phyloP scores from a whole-genome alignment of 2,329 filamentous ascomycete genomes.

The Alternaria viburni region DNA sequence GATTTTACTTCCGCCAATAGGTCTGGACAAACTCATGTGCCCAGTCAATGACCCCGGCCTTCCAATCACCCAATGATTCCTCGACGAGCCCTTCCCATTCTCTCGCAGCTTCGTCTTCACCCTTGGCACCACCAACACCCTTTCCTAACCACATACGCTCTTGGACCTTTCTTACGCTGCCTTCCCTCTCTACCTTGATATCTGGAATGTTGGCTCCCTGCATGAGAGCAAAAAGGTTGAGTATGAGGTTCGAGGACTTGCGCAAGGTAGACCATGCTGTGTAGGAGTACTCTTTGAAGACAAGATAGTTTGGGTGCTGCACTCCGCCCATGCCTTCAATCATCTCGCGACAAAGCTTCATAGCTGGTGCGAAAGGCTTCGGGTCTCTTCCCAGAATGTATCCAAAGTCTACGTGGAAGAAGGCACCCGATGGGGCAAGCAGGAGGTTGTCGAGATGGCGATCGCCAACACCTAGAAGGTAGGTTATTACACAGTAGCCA shows the following conservation, averaged over 20 bases:
- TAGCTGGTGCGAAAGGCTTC: constrained; percentile 94
- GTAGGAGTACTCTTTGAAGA: constrained; percentile 96
- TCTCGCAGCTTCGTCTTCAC: constrained; percentile 86
- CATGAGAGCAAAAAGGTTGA: constrained; percentile 97
- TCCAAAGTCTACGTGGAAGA: constrained; percentile 98
- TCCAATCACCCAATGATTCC: constrained; percentile 80
- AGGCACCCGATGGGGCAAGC: constrained; percentile 86
- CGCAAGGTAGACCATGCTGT: constrained; percentile 90
- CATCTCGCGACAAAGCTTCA: constrained; percentile 98
- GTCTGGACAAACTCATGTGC: constrained; percentile 89
- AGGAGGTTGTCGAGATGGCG: constrained; percentile 95
- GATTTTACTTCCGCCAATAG: constrained; percentile 70
- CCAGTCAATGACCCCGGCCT: constrained; percentile 92
- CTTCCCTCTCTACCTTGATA: constrained; percentile 89
- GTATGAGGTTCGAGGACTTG: constrained; percentile 86
- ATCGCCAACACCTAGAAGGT: constrained; percentile 94
- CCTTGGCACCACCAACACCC: constrained; percentile 53
- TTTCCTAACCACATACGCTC: constrained; percentile 90
- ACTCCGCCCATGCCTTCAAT: constrained; percentile 96
- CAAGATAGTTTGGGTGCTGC: constrained; percentile 78
- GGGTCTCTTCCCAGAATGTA: constrained; percentile 97
- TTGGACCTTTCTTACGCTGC: constrained; percentile 91
- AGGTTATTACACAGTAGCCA: constrained; percentile 98
- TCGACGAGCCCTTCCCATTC: constrained; percentile 90
- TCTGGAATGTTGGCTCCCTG: constrained; percentile 97